Evolutionary conservation across 441 rosid genomes (phyloP).

Genomic region (Populus hybrid): DNA sequence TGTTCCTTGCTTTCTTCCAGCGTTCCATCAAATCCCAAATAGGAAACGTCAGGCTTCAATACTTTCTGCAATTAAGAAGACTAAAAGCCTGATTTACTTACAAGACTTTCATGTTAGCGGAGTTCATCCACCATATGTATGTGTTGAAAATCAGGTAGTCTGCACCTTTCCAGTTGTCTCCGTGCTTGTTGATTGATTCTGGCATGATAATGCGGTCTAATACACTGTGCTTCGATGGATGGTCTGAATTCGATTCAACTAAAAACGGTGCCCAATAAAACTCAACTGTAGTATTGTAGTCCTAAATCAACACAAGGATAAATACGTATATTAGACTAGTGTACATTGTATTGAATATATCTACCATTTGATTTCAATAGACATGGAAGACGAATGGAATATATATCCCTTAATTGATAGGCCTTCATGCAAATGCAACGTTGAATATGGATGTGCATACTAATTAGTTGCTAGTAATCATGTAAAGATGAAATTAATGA

Average conservation of each 20-base stretch:
- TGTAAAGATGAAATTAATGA: background rate
- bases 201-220: slow-evolving; percentile 73
- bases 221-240: slow-evolving; percentile 56
- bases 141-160: slow-evolving; percentile 77
- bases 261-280: slow-evolving; percentile 92
- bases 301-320: slow-evolving; percentile 27
- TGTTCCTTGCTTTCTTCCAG: slow-evolving; percentile 42
- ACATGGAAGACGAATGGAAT: background rate
- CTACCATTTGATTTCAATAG: background rate
- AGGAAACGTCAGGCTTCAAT: background rate
- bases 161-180: slow-evolving; percentile 58
- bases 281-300: slow-evolving; percentile 76
- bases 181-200: slow-evolving; percentile 64
- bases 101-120: slow-evolving; percentile 65
- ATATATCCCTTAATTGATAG: background rate
- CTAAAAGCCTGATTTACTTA: slow-evolving; percentile 28
- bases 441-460: background rate
- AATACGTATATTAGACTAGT: background rate
- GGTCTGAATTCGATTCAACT: slow-evolving; percentile 77
- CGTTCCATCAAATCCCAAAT: slow-evolving; percentile 5
- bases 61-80: background rate
- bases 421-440: background rate
- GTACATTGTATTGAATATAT: background rate
- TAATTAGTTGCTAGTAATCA: background rate
- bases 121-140: slow-evolving; percentile 89